Evolutionary conservation across 768 basidiomycete species (phyloP), one percentile per base, ranked within the genome.

Genomic region (Leccinum subgranulosum): DNA sequence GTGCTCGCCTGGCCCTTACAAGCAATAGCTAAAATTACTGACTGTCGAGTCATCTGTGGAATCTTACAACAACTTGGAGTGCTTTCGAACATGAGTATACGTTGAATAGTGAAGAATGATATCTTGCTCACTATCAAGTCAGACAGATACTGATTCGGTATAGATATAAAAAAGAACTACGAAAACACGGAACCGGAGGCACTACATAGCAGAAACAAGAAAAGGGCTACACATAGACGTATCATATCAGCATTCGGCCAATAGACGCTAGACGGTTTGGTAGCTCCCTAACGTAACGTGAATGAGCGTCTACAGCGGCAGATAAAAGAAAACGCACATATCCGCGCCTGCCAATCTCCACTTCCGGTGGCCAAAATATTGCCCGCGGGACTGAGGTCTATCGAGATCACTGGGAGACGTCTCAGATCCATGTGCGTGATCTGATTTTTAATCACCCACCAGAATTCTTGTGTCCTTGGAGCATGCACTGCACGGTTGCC

Each of bases 401-500:
- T 87, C 31, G 84, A 85, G 68, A 88, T 88, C 64, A 88, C 86
- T 85, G 66, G 11, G 31, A 41, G 47, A 33, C 51, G 49, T 53
- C 43, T 59, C 14, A 60, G 59, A 61, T 55, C 29, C n/a, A 53
- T 51, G 39, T 39, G 52, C n/a, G 53, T 25, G 34, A 28, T 48
- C 28, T 19, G 12, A 28, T 21, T 39, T 21, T 36, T 36, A n/a
- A 61, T 23, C 33, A 72, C 82, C 33, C 62, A 84, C 84, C 84
- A 48, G 84, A 84, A 67, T 88, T 88, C 74, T 87, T 82, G 66
- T 79, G 80, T 12, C 71, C 86, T 70, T 98, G 95, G 31, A 99
- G 78, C 89, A 96, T 93, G 66, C 92, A 88, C 72, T 98, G 95
- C 66, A 94, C 88, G 43, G 85, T 82, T 41, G 84, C 87, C 12